Evolutionary conservation across 768 basidiomycete genomes (phyloP).

Genomic region (Psilocybe subaeruginosa): DNA sequence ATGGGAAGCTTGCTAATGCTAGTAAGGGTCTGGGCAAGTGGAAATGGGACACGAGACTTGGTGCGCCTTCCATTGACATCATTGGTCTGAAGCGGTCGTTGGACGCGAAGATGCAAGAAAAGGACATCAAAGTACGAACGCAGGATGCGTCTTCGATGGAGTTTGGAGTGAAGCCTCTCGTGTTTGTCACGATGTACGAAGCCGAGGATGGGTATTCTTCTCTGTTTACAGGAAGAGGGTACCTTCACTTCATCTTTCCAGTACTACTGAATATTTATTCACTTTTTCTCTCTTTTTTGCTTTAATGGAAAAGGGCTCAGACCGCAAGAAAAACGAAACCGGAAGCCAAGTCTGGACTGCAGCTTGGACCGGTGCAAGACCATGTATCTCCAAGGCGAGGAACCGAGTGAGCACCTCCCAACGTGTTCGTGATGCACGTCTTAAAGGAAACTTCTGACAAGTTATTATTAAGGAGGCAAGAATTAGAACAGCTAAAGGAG

Average conservation of each 20-base stretch:
- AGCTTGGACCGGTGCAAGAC: not conserved
- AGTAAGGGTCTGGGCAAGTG: not conserved
- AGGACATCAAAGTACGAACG: not conserved
- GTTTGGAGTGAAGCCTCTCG: slow-evolving; percentile 8
- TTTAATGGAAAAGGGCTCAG: not conserved
- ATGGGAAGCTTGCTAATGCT: not conserved
- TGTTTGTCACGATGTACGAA: slow-evolving; percentile 31
- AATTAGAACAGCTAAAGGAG: not conserved
- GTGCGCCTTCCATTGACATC: slow-evolving; percentile 1
- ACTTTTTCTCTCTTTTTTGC: not conserved
- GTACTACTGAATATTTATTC: not conserved
- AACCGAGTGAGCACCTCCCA: not conserved
- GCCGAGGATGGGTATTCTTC: slow-evolving; percentile 27
- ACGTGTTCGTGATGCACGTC: no score
- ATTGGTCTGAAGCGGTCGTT: not conserved
- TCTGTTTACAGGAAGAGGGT: slow-evolving; percentile 20
- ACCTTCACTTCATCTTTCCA: not conserved
- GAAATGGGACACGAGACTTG: slow-evolving; percentile 1
- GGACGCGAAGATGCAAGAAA: not conserved
- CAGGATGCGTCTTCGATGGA: not conserved
- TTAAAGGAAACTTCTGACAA: no score
- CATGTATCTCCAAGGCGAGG: not conserved
- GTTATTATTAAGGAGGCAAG: not conserved
- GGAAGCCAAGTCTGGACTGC: not conserved
- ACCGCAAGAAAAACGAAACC: not conserved